These are phyloP conservation scores for Penicillium cosmopolitanum DNA, from an alignment of 495 filamentous ascomycete species.

Conservation along the genomic window DNA sequence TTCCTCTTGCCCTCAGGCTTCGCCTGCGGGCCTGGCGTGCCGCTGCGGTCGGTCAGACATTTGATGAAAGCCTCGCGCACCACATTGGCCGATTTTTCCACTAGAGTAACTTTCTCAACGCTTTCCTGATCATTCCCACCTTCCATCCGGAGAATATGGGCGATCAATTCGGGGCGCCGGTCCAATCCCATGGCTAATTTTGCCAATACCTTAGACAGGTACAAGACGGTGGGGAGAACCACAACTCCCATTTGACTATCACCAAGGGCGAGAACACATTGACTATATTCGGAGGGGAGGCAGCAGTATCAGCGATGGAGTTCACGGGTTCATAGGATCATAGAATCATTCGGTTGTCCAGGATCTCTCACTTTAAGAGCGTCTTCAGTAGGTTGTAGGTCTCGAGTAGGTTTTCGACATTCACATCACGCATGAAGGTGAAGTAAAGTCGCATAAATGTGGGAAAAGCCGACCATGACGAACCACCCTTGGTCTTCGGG, in stretches of 20 bases:
- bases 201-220: constrained; percentile 74
- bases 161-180: constrained; percentile 69
- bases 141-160: constrained; percentile 55
- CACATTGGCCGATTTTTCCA: constrained; percentile 82
- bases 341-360: too few species aligned
- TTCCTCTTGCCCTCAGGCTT: constrained; percentile 80
- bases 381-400: constrained; percentile 75
- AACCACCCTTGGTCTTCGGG: constrained; percentile 61
- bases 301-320: constrained; percentile 5
- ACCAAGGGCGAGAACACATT: constrained; percentile 78
- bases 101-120: constrained; percentile 70
- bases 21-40: constrained; percentile 52
- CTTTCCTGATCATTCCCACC: constrained; percentile 54
- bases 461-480: constrained; percentile 73
- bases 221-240: constrained; percentile 75
- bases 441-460: constrained; percentile 80
- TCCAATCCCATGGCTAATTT: constrained; percentile 81
- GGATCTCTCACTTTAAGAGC: constrained; percentile 64
- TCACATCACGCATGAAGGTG: constrained; percentile 75
- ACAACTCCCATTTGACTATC: constrained; percentile 77
- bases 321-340: not conserved
- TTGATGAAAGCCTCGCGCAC: constrained; percentile 90
- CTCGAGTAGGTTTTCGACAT: constrained; percentile 71
- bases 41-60: constrained; percentile 81
- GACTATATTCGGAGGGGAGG: constrained; percentile 38